Evolutionary conservation across 2,329 filamentous ascomycete species (phyloP), one percentile per base, ranked within the genome.

Genomic region (Phaeosphaeria sp.): DNA sequence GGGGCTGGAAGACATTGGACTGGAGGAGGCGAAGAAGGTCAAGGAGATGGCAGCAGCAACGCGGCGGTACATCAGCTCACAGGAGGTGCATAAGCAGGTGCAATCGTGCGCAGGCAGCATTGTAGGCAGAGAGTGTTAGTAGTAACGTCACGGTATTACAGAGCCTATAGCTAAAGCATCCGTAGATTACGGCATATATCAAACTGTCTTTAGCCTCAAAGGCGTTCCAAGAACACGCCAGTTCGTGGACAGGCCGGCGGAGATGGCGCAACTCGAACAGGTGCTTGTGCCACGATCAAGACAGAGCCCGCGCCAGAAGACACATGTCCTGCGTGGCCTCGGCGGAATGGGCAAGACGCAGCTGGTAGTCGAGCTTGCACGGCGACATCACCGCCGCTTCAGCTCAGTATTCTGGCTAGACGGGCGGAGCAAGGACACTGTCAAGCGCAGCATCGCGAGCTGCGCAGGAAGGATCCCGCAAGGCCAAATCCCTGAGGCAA

Each of bases 1-100:
- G 20, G 13, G 78, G 80, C 5, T 83, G 1, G 76, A 79, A 51
- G 67, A 77, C 18, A 72, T 82, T 49, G 75, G 74, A 2, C 67
- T 82, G 1, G 76, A 82, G 54, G 77, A 81, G 55, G 53, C 59
- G 45, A 57, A 58, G 53, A 63, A 64, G 40, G 30, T 9, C 6
- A 36, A 13, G 30, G 6, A 36, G 30, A 36, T 36, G 13, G 30
- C 30, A 36, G 30, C 6, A 36, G 30, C 6, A 6, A 9, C 30
- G 30, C 30, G 13, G 13, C 13, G 30, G 6, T 36, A 9, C 30
- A 36, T 36, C 13, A 46, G 24, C 22, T 60, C 61, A 25, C 58
- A 67, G 46, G 60, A 64, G 20, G 59, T 68, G 24, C 52, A 56
- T 46, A 58, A 57, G 57, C 53, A 66, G 51, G 66, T 69, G 55